Percentiles rank a stretch among this genome's conserved stretches.
These are phyloP conservation scores for Terana coerulea DNA, from an alignment of 768 basidiomycete species.

Conservation along the genomic window DNA sequence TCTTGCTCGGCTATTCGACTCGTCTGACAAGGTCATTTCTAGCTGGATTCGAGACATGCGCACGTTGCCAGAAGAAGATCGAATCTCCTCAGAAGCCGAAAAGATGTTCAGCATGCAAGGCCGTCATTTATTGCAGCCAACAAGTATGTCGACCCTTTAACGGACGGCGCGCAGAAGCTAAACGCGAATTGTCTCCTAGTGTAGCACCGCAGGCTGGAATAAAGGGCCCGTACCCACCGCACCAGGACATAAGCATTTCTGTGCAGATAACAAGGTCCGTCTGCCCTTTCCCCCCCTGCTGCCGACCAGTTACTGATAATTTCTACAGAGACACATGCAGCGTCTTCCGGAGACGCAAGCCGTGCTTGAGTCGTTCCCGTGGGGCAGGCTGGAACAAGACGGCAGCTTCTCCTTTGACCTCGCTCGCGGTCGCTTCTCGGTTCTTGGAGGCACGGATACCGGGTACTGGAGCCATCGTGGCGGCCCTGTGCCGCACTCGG, in stretches of 20 bases:
- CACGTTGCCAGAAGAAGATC: neutral
- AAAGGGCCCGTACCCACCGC: neutral
- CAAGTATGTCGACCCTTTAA: slow-evolving; percentile 7
- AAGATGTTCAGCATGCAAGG: slow-evolving; percentile 21
- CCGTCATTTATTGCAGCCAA: slow-evolving; percentile 22
- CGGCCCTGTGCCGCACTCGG: slow-evolving; percentile 1
- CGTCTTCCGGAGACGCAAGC: neutral
- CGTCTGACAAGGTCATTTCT: neutral
- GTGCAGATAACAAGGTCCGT: neutral
- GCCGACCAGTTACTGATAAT: neutral
- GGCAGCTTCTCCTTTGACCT: neutral
- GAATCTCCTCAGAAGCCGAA: neutral
- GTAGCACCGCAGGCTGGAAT: neutral
- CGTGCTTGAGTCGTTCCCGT: slow-evolving; percentile 1
- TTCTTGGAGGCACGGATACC: neutral
- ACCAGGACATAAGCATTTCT: neutral
- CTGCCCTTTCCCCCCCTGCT: neutral
- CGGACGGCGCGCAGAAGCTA: neutral
- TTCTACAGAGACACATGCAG: slow-evolving; percentile 2
- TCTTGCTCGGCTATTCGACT: neutral
- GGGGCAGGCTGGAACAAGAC: slow-evolving; percentile 7
- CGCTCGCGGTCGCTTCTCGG: slow-evolving; percentile 5
- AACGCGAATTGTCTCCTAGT: neutral
- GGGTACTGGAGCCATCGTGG: slow-evolving; percentile 11
- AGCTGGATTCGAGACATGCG: neutral